Evolutionary conservation across 2,329 filamentous ascomycete genomes (phyloP).

Genomic region (Huntiella moniliformis): DNA sequence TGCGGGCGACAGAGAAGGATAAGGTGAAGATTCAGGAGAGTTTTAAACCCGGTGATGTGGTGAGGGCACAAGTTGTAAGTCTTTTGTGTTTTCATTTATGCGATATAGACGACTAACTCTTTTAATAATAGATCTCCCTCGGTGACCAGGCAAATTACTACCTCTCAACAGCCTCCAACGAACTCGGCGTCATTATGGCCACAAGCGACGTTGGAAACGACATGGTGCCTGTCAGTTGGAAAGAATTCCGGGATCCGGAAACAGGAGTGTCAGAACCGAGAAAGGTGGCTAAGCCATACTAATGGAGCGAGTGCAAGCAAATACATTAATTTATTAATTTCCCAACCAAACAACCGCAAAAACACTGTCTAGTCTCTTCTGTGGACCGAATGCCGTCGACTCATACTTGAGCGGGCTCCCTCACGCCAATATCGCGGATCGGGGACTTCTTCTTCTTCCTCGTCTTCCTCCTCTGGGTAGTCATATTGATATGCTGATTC

Average conservation of each 20-base stretch:
- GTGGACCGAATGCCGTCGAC: no score
- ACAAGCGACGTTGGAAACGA: conserved; percentile 71
- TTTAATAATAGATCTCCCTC: conserved; percentile 47
- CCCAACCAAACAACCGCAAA: no score
- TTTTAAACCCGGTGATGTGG: conserved; percentile 83
- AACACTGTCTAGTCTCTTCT: no score
- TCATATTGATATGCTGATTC: background rate
- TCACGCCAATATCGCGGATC: no score
- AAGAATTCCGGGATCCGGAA: conserved; percentile 71
- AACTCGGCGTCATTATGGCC: conserved; percentile 85
- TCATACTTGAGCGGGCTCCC: no score
- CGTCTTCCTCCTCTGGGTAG: background rate
- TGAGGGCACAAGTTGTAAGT: conserved; percentile 64
- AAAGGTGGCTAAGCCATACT: conserved; percentile 89
- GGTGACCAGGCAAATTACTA: conserved; percentile 95
- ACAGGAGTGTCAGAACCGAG: conserved; percentile 59
- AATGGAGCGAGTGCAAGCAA: conserved; percentile 18
- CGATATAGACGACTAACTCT: conserved; percentile 1
- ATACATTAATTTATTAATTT: no score
- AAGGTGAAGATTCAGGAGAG: conserved; percentile 78
- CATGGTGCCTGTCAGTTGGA: conserved; percentile 91
- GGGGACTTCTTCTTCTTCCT: no score
- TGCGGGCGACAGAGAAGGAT: conserved; percentile 89
- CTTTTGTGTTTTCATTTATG: background rate
- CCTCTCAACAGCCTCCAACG: conserved; percentile 77